Base-by-base conservation (phyloP, 306 rosid genomes). In the Cucurbita maxima region DNA sequence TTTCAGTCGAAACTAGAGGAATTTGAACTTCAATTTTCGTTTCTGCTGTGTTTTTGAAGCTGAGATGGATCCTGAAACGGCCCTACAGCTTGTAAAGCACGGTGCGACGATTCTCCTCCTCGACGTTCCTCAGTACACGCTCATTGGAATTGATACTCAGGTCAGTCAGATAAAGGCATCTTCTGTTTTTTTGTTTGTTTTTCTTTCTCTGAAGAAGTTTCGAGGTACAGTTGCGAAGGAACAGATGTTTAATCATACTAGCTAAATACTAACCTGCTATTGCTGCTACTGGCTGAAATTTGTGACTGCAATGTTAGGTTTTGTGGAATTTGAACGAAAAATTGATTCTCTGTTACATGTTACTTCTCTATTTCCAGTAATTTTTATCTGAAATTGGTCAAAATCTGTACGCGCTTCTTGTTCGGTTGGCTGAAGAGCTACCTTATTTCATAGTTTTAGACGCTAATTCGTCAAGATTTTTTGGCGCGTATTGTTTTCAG, bases 131-230 rank as follows among this genome's bases (percentile, higher is more conserved):
- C 91, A 83, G 71, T 58, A 83, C 85, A 92, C 96, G 15, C 83
- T 92, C 25, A 20, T 92, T 71, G 96, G 96, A 68, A 68, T 92
- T 50, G 98, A 92, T 79, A 88, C 96, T 75, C 98, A 90, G 89
- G 97, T 85, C 8, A 55, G 34, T 18, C 10, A 37, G 0, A 62
- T 16, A 16, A 8, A 4, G 16, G 4, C 6, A 43, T 66, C 25
- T 48, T 41, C 50, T 40, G 7, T 41, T 7, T 40, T 60, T 60
- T 37, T 11, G 15, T 10, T 60, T 62, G 10, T 15, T 12, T 61
- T 61, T 38, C 10, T 34, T 58, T 13, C 38, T 15, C 4, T 6
- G 25, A 37, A 22, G 70, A 61, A 36, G 10, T 47, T 47, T 48
- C n/a, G 53, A 48, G 53, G 6, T 12, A 48, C 11, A 16, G 34